A percentile compares a stretch with the other conserved stretches of the same genome.
Conservation (phyloP, 1,284 basidiomycete species). For the Papiliotrema nemorosa region DNA sequence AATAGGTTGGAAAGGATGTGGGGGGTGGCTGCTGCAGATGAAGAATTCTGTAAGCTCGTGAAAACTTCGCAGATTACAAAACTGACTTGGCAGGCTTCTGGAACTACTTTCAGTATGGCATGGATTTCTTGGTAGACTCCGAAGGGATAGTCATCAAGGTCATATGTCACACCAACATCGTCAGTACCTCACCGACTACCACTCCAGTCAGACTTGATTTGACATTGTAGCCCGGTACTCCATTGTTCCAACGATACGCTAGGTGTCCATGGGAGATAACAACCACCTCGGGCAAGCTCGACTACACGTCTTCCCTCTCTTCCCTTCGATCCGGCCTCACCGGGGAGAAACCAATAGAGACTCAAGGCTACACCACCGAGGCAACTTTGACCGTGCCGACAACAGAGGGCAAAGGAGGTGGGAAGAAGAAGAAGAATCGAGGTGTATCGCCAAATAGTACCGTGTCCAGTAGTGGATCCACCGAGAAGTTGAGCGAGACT, state of each 20-base stretch:
- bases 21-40: constrained; percentile 12
- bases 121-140: constrained; percentile 71
- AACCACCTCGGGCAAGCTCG: constrained; percentile 16
- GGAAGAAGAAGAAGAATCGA: constrained; percentile 59
- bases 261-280: constrained; percentile 78
- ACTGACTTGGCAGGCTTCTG: constrained; percentile 60
- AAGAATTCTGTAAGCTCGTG: constrained; percentile 3
- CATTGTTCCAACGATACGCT: constrained; percentile 81
- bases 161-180: constrained; percentile 77
- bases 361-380: constrained; percentile 6
- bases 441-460: not conserved
- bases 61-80: not conserved
- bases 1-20: constrained; percentile 61
- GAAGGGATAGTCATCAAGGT: constrained; percentile 73
- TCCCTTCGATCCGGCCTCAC: constrained; percentile 14
- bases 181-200: constrained; percentile 49
- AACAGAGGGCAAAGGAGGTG: constrained; percentile 40
- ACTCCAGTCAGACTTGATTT: not conserved
- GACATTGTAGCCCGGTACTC: constrained; percentile 70
- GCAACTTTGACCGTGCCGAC: constrained; percentile 11
- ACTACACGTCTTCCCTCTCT: constrained; percentile 21
- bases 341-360: not conserved
- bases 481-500: constrained; percentile 4
- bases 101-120: constrained; percentile 83
- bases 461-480: constrained; percentile 25